Evolutionary conservation across 2,329 filamentous ascomycete genomes (phyloP), one percentile per base, ranked within the genome.

Genomic region (Arthroderma sp.): DNA sequence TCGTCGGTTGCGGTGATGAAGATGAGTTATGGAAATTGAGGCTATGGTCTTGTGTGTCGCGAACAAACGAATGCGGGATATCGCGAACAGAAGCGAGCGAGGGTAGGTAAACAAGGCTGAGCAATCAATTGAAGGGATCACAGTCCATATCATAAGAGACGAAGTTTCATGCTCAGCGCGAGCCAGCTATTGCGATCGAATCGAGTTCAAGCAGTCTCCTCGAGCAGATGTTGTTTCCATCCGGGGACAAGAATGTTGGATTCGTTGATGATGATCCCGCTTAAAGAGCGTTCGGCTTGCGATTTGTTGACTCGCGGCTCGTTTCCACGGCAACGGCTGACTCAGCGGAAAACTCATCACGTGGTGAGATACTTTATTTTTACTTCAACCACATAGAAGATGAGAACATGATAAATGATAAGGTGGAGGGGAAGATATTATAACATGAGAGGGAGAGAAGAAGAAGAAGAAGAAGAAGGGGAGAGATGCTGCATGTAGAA

Each of bases 291-390:
- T 33, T 54, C n/a, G 31, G 51, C 11, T n/a, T 38, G 33, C 31
- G 56, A 61, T 60, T 63, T 61, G 61, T 70, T 71, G 67, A 69
- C 67, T 64, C 38, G 21, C 25, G n/a, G 25, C 15, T 11, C 25
- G 70, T 73, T 64, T 66, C 64, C 63, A 41, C 58, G 66, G 69
- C 68, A 72, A 74, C 71, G 17, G 61, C 58, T 70, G 66, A 70
- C 63, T 69, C 64, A 70, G 31, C 51, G 19, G 38, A 33, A 17
- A 38, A 25, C n/a, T 23, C 31, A 15, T 51, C 47, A 51, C 47
- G 47, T 51, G 47, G 47, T 9, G 15, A n/a, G 25, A 31, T 19
- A 43, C 47, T 51, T 51, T 51, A 51, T 19, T 51, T 33, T n/a
- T n/a, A 51, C 47, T 31, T 51, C 47, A 31, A 43, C 25, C 17